Percentiles rank a stretch among this genome's conserved stretches.
phyloP scores from a whole-genome alignment of 1,284 basidiomycete genomes.

The Xerocomus nothofagi region DNA sequence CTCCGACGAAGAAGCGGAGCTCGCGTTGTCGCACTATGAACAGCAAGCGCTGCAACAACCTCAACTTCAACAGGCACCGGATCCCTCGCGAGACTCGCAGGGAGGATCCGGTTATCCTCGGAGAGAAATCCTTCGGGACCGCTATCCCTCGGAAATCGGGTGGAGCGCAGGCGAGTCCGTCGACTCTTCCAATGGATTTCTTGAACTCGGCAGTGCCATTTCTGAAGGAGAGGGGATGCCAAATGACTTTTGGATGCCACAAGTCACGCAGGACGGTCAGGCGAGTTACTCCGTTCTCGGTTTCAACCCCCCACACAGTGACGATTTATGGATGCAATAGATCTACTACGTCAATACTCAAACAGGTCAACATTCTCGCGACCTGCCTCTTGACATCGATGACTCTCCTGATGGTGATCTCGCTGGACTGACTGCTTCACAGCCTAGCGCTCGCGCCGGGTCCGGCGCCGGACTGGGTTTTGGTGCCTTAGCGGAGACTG shows the following conservation, averaged over 20 bases:
- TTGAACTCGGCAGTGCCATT: slow-evolving; percentile 21
- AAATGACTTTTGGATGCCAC: slow-evolving; percentile 80
- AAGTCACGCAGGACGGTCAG: slow-evolving; percentile 71
- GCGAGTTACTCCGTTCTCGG: slow-evolving; percentile 41
- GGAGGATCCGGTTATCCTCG: slow-evolving; percentile 9
- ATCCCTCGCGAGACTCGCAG: slow-evolving; percentile 18
- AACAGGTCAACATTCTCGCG: slow-evolving; percentile 84
- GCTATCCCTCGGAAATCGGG: slow-evolving; percentile 24
- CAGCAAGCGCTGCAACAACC: slow-evolving; percentile 27
- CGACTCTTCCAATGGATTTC: slow-evolving; percentile 23
- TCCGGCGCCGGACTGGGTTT: slow-evolving; percentile 53
- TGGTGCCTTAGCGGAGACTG: slow-evolving; percentile 27
- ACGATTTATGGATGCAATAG: slow-evolving; percentile 41
- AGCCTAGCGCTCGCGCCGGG: slow-evolving; percentile 54
- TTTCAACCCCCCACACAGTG: not conserved
- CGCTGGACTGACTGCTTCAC: slow-evolving; percentile 54
- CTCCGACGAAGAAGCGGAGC: slow-evolving; percentile 77
- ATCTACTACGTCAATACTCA: slow-evolving; percentile 93
- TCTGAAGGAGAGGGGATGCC: slow-evolving; percentile 40
- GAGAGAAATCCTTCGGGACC: slow-evolving; percentile 22
- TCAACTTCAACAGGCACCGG: slow-evolving; percentile 18
- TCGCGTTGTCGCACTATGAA: slow-evolving; percentile 56
- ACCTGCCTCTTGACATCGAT: slow-evolving; percentile 76
- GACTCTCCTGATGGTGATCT: slow-evolving; percentile 60
- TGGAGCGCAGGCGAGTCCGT: slow-evolving; percentile 24